Conservation (phyloP, 768 basidiomycete species). For the Russula sp. region DNA sequence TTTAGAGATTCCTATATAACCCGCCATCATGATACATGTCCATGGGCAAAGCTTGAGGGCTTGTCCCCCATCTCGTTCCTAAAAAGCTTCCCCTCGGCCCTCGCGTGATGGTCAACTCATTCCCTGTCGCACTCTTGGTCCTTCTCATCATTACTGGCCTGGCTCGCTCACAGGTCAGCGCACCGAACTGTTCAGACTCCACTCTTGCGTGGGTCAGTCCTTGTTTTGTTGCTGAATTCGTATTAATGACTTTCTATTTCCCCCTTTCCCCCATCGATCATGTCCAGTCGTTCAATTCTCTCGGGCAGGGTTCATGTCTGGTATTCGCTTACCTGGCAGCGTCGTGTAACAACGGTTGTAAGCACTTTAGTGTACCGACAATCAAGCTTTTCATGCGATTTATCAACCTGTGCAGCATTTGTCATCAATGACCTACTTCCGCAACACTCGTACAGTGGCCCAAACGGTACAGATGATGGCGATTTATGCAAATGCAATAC, state of each 20-base stretch:
- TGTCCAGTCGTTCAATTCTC: slow-evolving; percentile 12
- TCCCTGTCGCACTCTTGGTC: neutral
- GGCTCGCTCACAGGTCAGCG: neutral
- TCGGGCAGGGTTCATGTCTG: slow-evolving; percentile 9
- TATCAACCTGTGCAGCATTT: slow-evolving; percentile 1
- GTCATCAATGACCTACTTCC: neutral
- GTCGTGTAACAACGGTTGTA: slow-evolving; percentile 9
- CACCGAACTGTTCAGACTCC: neutral
- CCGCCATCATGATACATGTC: too few species aligned
- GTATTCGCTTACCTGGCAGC: slow-evolving; percentile 1
- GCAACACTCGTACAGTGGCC: slow-evolving; percentile 9
- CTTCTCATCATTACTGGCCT: neutral
- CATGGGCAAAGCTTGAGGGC: too few species aligned
- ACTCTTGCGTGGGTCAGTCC: slow-evolving; percentile 12
- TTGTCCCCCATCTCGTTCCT: neutral
- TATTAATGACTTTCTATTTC: neutral
- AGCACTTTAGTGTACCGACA: neutral
- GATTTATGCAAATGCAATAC: slow-evolving; percentile 25
- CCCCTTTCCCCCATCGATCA: neutral
- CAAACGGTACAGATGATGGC: neutral
- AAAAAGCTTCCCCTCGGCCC: neutral
- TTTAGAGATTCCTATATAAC: neutral
- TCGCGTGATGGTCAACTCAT: neutral
- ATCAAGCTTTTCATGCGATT: neutral
- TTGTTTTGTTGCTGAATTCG: neutral